A percentile compares a stretch with the other conserved stretches of the same genome.
Evolutionary conservation across 225 moss, liverwort and hornwort genomes (phyloP).

Genomic region (Rhytidiadelphus loreus): DNA sequence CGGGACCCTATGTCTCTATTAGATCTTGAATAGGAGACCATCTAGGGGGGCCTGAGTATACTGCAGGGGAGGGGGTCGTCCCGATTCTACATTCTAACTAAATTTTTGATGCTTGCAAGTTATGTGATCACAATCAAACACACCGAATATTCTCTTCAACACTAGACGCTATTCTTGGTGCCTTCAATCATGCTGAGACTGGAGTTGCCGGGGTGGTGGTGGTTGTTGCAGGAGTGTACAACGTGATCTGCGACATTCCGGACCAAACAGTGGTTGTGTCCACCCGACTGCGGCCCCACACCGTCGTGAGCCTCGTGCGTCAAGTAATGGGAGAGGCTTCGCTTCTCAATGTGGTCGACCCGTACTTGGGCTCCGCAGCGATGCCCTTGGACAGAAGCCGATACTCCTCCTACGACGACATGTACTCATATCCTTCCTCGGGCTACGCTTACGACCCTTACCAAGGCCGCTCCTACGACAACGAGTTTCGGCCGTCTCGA

Average conservation of each 20-base stretch:
- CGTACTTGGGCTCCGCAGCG: neutral
- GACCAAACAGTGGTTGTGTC: conserved; percentile 25
- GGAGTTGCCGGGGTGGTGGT: neutral
- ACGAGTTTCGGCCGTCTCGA: conserved; percentile 34
- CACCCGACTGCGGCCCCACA: conserved; percentile 9
- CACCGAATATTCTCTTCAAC: neutral
- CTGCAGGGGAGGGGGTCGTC: neutral
- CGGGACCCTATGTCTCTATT: neutral
- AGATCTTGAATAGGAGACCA: neutral
- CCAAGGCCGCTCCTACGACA: conserved; percentile 35
- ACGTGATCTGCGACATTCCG: conserved; percentile 35
- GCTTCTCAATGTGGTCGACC: conserved; percentile 15
- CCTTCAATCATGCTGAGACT: neutral
- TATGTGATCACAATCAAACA: neutral
- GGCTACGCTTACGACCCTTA: conserved; percentile 32
- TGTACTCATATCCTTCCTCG: conserved; percentile 1
- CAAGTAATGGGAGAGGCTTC: conserved; percentile 14
- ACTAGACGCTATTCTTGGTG: neutral
- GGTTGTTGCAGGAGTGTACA: conserved; percentile 16
- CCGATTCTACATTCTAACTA: neutral
- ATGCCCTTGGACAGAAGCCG: neutral
- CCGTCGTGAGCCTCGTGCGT: conserved; percentile 17
- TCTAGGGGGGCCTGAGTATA: neutral
- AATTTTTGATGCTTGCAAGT: neutral
- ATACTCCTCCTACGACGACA: conserved; percentile 32